Evolutionary conservation across 2,329 filamentous ascomycete species (phyloP), one percentile per base, ranked within the genome.

Genomic region (Emergomyces pasteurianus): DNA sequence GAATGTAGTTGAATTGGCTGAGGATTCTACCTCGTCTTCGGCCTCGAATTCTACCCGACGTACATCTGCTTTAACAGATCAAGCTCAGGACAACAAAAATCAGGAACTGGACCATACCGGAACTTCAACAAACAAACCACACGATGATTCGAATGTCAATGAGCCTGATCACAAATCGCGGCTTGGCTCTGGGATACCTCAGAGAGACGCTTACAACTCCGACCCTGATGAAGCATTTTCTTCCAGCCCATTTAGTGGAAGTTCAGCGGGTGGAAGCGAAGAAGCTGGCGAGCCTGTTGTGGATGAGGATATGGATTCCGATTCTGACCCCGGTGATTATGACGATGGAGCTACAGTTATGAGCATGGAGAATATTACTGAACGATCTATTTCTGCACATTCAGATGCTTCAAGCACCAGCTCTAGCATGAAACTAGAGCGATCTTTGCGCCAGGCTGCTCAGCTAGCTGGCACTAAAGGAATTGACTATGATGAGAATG

Each of bases 1-100:
- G 81, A 92, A 97, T 70, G 92, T 94, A 60, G 84, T 96, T 52
- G 92, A 97, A 70, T 88, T 92, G 64, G 82, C 86, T 71, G 90
- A 92, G 69, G 92, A 96, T 71, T 90, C 90, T 23, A 95, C 91
- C 1, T 88, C 87, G 16, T 86, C 85, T 12, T 87, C 85, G 7
- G 81, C 83, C 8, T 88, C 88, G 0, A 89, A 92, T 65, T 85
- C 86, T 12, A 90, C 88, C 14, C 80, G 90, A 66, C 83, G 89
- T 64, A 84, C 86, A 58, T 94, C 90, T 3, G 83, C 82, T 16
- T 72, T 82, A 36, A 78, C 80, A 26, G 61, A 68, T 84, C 86
- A 69, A 56, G 34, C n/a, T 18, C 43, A 60, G n/a, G 36, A 23
- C 21, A 55, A 12, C 26, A 21, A 16, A 26, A 43, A 43, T 46